phyloP scores from a whole-genome alignment of 2,329 filamentous ascomycete species.

The Penicillium digitatum region DNA sequence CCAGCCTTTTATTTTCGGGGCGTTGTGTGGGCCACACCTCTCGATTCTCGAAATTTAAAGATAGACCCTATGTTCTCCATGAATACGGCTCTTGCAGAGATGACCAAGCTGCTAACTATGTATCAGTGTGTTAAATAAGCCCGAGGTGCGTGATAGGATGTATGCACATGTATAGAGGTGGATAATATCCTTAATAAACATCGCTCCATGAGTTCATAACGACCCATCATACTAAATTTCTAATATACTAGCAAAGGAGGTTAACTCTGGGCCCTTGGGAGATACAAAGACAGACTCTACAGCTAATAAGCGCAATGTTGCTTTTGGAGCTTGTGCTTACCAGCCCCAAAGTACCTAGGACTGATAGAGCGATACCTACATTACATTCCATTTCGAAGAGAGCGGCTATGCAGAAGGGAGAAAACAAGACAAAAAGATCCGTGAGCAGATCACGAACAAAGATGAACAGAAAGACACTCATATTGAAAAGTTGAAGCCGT shows the following conservation, averaged over 20 bases:
- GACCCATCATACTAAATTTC: no score
- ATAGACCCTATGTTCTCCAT: neutral
- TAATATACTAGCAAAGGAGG: neutral
- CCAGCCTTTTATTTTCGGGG: neutral
- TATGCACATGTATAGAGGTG: no score
- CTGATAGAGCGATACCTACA: neutral
- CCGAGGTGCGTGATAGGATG: neutral
- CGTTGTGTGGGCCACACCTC: no score
- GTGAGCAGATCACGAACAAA: neutral
- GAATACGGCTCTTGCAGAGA: no score
- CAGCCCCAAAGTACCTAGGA: neutral
- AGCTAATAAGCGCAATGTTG: neutral
- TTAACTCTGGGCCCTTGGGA: neutral
- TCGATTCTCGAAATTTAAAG: neutral
- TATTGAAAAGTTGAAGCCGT: neutral
- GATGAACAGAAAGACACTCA: neutral
- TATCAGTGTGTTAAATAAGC: neutral
- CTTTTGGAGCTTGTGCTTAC: neutral
- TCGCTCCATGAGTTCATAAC: neutral
- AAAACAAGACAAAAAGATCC: neutral
- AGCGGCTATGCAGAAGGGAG: no score
- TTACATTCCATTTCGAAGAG: neutral
- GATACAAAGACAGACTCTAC: neutral
- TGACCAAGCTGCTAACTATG: neutral
- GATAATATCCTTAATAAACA: no score